A percentile compares a stretch with the other conserved stretches of the same genome.
These are phyloP conservation scores for Ceratobasidium sp. DNA, from an alignment of 1,284 basidiomycete species.

Conservation along the genomic window DNA sequence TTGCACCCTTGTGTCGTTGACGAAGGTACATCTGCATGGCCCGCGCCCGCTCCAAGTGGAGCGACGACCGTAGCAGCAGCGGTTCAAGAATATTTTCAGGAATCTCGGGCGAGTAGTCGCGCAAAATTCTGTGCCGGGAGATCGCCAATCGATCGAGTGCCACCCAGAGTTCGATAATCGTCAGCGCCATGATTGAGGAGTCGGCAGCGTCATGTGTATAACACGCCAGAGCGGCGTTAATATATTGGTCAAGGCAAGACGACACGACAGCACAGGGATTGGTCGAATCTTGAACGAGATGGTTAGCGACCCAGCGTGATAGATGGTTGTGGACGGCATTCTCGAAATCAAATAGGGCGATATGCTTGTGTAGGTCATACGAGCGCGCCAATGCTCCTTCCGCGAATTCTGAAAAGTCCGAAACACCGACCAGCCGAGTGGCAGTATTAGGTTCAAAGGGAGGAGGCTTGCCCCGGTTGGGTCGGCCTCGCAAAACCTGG, in stretches of 20 bases:
- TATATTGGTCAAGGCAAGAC: constrained; percentile 11
- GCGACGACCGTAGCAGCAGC: constrained; percentile 52
- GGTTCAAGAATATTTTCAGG: constrained; percentile 50
- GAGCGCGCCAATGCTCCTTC: neutral
- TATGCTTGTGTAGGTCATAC: neutral
- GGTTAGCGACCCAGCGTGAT: neutral
- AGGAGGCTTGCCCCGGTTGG: neutral
- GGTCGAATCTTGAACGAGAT: neutral
- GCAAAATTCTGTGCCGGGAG: constrained; percentile 50
- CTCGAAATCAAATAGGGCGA: constrained; percentile 28
- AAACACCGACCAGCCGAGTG: neutral
- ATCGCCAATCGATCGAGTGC: constrained; percentile 54
- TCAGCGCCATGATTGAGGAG: constrained; percentile 56
- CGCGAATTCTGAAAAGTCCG: neutral
- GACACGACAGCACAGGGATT: neutral
- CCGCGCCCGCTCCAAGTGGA: constrained; percentile 47
- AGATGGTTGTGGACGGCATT: constrained; percentile 1
- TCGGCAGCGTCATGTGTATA: constrained; percentile 1
- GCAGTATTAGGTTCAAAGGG: neutral
- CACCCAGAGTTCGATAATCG: constrained; percentile 42
- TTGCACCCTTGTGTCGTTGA: constrained; percentile 44
- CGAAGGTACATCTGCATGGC: constrained; percentile 49
- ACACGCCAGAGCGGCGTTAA: neutral
- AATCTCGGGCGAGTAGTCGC: constrained; percentile 57
- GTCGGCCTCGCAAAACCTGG: neutral